Evolutionary conservation across 331 rosid genomes (phyloP), one percentile per base, ranked within the genome.

Genomic region (Saraca asoca): DNA sequence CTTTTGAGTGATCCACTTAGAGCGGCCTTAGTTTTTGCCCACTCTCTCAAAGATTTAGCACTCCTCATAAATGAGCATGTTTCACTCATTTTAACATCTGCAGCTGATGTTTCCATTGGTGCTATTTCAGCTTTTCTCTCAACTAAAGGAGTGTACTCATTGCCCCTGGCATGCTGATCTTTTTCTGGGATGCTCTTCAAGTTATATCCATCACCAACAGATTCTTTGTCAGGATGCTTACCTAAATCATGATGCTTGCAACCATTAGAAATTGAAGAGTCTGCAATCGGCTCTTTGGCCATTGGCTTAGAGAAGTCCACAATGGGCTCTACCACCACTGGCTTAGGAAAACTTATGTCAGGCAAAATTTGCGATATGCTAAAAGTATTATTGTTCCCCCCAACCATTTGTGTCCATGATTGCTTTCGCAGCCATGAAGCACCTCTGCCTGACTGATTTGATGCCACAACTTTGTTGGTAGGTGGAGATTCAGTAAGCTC

Each of bases 321-420:
- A 17, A 33, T 16, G 2, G 84, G 72, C 73, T 66, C 76, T 37
- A 17, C 62, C 5, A 20, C 14, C 12, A 12, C 49, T 66, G 76
- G 81, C 49, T 83, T 68, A 78, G 43, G 56, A 24, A 24, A 24
- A 75, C 61, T 88, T 61, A 58, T 54, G 69, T 57, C 83, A 0
- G 88, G 84, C 51, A 89, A 42, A 75, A 85, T 33, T 46, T 85
- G 86, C 11, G 81, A 70, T 56, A 92, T 82, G 83, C 93, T 87
- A 74, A 92, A 92, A 17, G 91, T 73, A 46, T 14, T 78, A 35
- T 37, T 63, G 67, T 55, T 58, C 61, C 75, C 77, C 20, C 64
- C 14, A 42, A 87, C 79, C 80, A 93, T 72, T 73, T 93, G 89
- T 24, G 88, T 93, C 98, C 98, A 93, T 7, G 98, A 90, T 42